A percentile compares a stretch with the other conserved stretches of the same genome.
These are phyloP conservation scores for Blastobotrys petasosporus DNA, from an alignment of 1,139 yeast genomes.

Conservation along the genomic window DNA sequence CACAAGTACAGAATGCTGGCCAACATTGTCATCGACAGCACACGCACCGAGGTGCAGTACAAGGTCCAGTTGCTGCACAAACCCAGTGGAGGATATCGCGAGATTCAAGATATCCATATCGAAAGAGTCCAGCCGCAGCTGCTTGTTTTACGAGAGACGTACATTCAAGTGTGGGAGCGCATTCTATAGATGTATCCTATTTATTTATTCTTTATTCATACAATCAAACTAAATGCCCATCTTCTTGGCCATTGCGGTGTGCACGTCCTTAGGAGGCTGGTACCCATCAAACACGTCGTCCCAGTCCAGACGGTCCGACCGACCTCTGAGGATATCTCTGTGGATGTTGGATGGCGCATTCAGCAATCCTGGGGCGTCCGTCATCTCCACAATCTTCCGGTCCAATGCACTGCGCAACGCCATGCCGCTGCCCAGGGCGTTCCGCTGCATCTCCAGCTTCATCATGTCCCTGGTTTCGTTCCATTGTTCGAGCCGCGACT, in stretches of 20 bases:
- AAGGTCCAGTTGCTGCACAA: conserved; percentile 46
- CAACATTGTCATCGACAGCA: conserved; percentile 45
- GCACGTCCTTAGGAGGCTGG: conserved; percentile 37
- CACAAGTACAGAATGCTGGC: conserved; percentile 43
- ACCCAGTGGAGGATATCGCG: conserved; percentile 47
- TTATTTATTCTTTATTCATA: neutral
- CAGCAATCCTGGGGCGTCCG: conserved; percentile 60
- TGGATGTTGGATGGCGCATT: conserved; percentile 45
- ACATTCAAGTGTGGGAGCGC: conserved; percentile 63
- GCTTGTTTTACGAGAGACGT: conserved; percentile 56
- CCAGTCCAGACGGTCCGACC: conserved; percentile 79
- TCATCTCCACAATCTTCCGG: conserved; percentile 67
- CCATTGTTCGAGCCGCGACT: conserved; percentile 71
- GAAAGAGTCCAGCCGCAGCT: conserved; percentile 49
- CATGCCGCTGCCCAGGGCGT: conserved; percentile 88
- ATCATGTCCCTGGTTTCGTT: conserved; percentile 66
- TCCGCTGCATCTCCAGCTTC: conserved; percentile 70
- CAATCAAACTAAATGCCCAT: conserved; percentile 44
- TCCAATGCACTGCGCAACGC: conserved; percentile 91
- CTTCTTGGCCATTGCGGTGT: conserved; percentile 62
- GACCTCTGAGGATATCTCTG: conserved; percentile 70
- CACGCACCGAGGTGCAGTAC: conserved; percentile 36
- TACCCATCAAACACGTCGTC: conserved; percentile 71
- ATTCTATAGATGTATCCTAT: neutral
- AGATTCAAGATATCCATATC: conserved; percentile 48